Percentiles rank a stretch among this genome's conserved stretches.
Evolutionary conservation across 1,284 basidiomycete genomes (phyloP).

Genomic region (Leccinum ponderosum): DNA sequence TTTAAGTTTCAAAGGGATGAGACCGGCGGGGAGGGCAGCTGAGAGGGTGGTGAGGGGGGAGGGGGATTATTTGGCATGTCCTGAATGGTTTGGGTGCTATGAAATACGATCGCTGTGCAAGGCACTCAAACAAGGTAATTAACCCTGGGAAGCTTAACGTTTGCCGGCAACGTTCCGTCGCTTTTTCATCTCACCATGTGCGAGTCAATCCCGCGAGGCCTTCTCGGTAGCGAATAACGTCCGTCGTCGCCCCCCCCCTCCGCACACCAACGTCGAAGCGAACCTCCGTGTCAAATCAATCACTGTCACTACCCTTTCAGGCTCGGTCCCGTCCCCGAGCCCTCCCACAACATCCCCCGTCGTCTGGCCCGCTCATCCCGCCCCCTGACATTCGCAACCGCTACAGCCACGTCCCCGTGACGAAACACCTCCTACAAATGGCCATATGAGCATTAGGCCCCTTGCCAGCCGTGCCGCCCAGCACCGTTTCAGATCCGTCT

Average conservation of each 20-base stretch:
- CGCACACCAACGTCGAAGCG: slow-evolving; percentile 23
- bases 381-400: slow-evolving; percentile 26
- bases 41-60: slow-evolving; percentile 8
- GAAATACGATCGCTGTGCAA: slow-evolving; percentile 38
- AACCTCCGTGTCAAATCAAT: slow-evolving; percentile 13
- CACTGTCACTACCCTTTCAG: slow-evolving; percentile 5
- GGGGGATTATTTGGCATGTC: neutral
- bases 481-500: slow-evolving; percentile 33
- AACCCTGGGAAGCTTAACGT: slow-evolving; percentile 33
- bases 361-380: neutral
- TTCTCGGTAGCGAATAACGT: slow-evolving; percentile 41
- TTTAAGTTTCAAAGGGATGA: slow-evolving; percentile 15
- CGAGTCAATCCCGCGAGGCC: slow-evolving; percentile 32
- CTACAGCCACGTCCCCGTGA: slow-evolving; percentile 17
- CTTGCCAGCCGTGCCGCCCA: slow-evolving; percentile 21
- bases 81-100: slow-evolving; percentile 17
- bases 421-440: slow-evolving; percentile 20
- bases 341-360: neutral
- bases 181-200: slow-evolving; percentile 30
- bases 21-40: slow-evolving; percentile 4
- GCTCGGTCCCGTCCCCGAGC: slow-evolving; percentile 15
- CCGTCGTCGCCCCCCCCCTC: slow-evolving; percentile 17
- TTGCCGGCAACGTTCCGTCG: slow-evolving; percentile 34
- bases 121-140: slow-evolving; percentile 35
- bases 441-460: slow-evolving; percentile 17